Conservation (phyloP, 1,284 basidiomycete genomes). For the Cryptococcus neoformans region DNA sequence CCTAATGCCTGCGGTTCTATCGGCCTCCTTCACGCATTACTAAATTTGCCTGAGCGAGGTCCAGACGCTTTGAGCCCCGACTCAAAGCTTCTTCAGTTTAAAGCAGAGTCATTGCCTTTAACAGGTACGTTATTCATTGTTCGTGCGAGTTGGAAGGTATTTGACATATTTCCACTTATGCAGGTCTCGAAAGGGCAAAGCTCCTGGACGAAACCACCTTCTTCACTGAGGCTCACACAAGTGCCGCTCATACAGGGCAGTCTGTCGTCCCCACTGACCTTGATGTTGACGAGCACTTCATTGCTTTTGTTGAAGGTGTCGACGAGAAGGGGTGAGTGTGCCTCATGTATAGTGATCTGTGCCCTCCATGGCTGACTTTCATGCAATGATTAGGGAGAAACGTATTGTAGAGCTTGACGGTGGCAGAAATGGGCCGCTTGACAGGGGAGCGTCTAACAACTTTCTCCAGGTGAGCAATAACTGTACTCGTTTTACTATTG, state of each 20-base stretch:
- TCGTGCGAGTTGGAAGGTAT: not conserved
- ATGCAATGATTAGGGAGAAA: conserved; percentile 36
- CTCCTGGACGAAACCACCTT: conserved; percentile 69
- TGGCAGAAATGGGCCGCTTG: conserved; percentile 65
- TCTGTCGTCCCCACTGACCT: conserved; percentile 55
- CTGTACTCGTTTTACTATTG: conserved; percentile 7
- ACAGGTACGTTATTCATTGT: conserved; percentile 22
- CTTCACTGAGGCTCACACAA: conserved; percentile 70
- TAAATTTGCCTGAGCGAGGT: conserved; percentile 39
- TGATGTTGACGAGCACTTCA: conserved; percentile 77
- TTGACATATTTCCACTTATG: not conserved
- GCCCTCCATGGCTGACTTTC: no score
- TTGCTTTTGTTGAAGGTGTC: conserved; percentile 69
- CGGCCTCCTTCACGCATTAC: conserved; percentile 69
- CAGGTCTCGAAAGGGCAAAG: conserved; percentile 63
- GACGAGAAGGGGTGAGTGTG: conserved; percentile 34
- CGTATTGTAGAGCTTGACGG: conserved; percentile 81
- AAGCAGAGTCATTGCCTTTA: conserved; percentile 31
- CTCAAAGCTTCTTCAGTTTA: conserved; percentile 39
- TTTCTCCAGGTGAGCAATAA: conserved; percentile 57
- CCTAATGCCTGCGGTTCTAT: conserved; percentile 87
- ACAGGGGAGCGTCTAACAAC: conserved; percentile 62
- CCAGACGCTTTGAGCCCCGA: conserved; percentile 25
- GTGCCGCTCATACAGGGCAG: conserved; percentile 67
- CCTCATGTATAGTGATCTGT: not conserved